These are phyloP conservation scores for Hericium erinaceus DNA, from an alignment of 768 basidiomycete species.

Conservation along the genomic window DNA sequence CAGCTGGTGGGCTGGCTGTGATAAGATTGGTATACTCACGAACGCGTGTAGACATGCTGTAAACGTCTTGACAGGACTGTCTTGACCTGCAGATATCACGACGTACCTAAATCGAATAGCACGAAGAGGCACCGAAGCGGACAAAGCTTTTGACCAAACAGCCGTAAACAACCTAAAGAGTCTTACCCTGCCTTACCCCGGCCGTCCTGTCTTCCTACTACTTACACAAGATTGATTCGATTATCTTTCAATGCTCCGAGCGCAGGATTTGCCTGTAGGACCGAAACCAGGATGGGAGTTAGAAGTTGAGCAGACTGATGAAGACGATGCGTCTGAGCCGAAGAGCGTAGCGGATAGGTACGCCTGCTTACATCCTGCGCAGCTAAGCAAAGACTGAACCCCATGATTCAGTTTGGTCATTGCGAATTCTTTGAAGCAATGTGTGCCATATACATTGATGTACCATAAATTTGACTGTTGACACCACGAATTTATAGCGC, in stretches of 20 bases:
- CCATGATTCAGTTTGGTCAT: constrained; percentile 41
- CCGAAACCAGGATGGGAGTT: constrained; percentile 53
- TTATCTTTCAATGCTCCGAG: constrained; percentile 1
- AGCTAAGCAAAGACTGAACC: not conserved
- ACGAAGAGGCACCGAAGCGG: not conserved
- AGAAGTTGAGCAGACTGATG: constrained; percentile 31
- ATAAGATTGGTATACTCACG: constrained; percentile 40
- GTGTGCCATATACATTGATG: constrained; percentile 25
- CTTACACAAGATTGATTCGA: not conserved
- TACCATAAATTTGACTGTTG: not conserved
- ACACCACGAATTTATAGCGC: constrained; percentile 33
- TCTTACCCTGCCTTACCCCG: not conserved
- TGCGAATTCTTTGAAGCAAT: constrained; percentile 63
- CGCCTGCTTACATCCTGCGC: not conserved
- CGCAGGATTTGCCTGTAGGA: constrained; percentile 43
- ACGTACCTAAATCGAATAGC: not conserved
- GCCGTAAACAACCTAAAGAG: not conserved
- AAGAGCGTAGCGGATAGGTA: constrained; percentile 54
- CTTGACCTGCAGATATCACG: not conserved
- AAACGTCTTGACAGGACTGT: not conserved
- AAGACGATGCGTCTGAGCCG: constrained; percentile 20
- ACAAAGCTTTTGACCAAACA: not conserved
- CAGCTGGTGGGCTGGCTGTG: not conserved
- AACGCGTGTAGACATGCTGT: constrained; percentile 35
- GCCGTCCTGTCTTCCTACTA: no score